phyloP scores from a whole-genome alignment of 163 green algal genomes.

The Scenedesmus sp. region DNA sequence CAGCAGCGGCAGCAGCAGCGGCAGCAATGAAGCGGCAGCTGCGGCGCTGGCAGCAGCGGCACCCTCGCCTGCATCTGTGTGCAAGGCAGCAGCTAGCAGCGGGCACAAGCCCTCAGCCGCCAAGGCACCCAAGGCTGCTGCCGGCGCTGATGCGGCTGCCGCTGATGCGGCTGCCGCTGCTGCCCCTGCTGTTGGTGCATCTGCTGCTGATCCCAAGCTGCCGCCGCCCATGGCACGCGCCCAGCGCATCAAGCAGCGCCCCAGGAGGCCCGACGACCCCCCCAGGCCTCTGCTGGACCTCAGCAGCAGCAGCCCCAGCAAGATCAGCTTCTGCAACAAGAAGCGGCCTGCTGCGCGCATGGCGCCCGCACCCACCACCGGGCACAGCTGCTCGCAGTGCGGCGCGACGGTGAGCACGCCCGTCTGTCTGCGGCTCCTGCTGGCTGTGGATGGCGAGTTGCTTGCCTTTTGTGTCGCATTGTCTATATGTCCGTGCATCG shows the following conservation, averaged over 20 bases:
- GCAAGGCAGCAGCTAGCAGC: not conserved
- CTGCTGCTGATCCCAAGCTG: constrained; percentile 7
- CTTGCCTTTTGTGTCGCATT: not conserved
- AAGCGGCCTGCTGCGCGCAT: constrained; percentile 37
- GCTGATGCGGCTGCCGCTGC: too few species aligned
- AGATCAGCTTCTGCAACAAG: constrained; percentile 28
- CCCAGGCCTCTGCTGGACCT: constrained; percentile 27
- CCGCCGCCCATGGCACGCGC: not conserved
- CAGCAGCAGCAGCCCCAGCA: constrained; percentile 25
- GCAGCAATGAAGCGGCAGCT: not conserved
- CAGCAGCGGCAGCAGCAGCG: constrained; percentile 8
- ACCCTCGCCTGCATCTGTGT: not conserved
- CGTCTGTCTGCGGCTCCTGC: not conserved
- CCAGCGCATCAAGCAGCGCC: constrained; percentile 26
- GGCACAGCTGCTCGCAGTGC: constrained; percentile 44
- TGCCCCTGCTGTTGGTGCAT: not conserved
- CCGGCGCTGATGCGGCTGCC: not conserved
- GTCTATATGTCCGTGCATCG: too few species aligned
- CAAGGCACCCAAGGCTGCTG: not conserved
- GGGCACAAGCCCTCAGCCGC: not conserved
- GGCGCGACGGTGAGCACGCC: constrained; percentile 33
- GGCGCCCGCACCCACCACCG: not conserved
- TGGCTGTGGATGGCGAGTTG: not conserved
- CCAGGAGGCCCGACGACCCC: constrained; percentile 5
- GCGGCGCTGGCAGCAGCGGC: not conserved